Evolutionary conservation across 306 rosid genomes (phyloP).

Genomic region (Ormosia emarginata): DNA sequence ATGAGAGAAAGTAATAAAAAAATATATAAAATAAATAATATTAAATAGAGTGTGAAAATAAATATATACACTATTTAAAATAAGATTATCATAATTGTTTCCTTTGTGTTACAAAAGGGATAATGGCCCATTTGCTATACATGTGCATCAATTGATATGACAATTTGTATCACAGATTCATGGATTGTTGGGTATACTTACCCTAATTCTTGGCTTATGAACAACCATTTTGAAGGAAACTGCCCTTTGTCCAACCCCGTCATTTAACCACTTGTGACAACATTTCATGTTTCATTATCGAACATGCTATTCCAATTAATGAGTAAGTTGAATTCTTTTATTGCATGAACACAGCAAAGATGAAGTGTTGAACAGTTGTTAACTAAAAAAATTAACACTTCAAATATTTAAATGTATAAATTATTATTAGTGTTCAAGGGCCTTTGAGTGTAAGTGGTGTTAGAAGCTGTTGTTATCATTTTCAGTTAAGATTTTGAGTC

Average conservation of each 20-base stretch:
- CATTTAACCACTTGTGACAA: background rate
- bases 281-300: background rate
- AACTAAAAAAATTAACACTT: background rate
- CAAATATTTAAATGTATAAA: background rate
- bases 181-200: no score
- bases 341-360: background rate
- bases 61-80: no score
- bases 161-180: background rate
- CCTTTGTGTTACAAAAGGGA: background rate
- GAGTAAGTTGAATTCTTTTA: background rate
- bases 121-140: background rate
- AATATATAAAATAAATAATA: no score
- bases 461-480: background rate
- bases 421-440: background rate
- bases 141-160: background rate
- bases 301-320: background rate
- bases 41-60: no score
- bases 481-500: background rate
- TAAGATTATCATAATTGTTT: no score
- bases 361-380: background rate
- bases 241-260: background rate
- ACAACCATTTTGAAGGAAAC: background rate
- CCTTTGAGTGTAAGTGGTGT: background rate
- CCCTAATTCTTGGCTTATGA: background rate
- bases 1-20: no score